Evolutionary conservation across 73 alveolate species (phyloP), one percentile per base, ranked within the genome.

Genomic region (Symbiodinium pilosum): DNA sequence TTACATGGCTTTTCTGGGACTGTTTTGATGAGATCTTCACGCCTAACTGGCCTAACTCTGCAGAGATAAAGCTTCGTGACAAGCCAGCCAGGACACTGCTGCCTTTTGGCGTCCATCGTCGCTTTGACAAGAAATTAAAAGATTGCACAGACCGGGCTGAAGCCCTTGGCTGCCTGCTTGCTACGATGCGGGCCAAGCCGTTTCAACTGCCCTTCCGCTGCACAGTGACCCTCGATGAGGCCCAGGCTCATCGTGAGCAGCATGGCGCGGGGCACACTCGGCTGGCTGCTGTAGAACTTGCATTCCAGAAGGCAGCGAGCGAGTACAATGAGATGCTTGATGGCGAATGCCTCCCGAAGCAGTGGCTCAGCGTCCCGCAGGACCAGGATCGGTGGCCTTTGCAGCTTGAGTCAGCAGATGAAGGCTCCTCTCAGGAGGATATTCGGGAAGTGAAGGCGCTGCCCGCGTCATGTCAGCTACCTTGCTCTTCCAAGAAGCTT

Each of bases 1-100:
- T 91, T 75, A 91, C 97, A 8, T 69, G 89, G 97, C 97, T 91
- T 42, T 91, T 91, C 77, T 91, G 97, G 97, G 89, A 91, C 52
- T 91, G 97, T 71, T 91, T 91, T 32, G 97, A 91, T 3, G 87
- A 59, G 52, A 83, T 89, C 38, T 87, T 87, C 94, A 32, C 69
- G 38, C 81, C 81, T 38, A 26, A 64, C 34, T 26, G 42, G 38
- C 81, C 81, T 38, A 26, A 64, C 34, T 26, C 81, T 5, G 34
- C 81, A 28, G 81, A 64, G 81, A 64, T 64, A 7, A 64, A 64
- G 81, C 81, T 64, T 64, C 81, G 81, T 4, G 81, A 64, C 81
- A 20, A 28, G 81, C 81, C 81, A 38, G 81, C 30, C 11, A 47
- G 87, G 51, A 39, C 51, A 30, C 38, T 77, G 43, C 87, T 77